Evolutionary conservation across 164 flowering plant species (phyloP).

Genomic region (Aristolochia contorta): DNA sequence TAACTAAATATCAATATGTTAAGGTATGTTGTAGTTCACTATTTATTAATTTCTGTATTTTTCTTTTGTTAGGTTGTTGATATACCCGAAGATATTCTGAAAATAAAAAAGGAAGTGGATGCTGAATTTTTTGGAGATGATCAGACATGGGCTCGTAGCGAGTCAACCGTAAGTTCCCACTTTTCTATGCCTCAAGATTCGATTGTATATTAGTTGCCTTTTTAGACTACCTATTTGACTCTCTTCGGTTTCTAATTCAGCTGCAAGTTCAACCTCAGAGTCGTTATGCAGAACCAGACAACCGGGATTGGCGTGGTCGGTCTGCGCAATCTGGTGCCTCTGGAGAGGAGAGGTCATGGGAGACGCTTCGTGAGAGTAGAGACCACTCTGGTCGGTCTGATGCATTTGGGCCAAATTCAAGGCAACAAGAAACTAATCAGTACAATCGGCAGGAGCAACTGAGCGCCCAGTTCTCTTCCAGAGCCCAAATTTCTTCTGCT

Average conservation of each 20-base stretch:
- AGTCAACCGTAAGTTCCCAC: conserved; percentile 42
- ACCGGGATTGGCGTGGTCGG: conserved; percentile 89
- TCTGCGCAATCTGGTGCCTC: conserved; percentile 39
- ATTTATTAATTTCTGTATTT: background rate
- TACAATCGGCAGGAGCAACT: conserved; percentile 52
- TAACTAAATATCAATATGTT: too few species aligned
- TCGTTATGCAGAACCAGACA: conserved; percentile 78
- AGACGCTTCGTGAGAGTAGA: conserved; percentile 41
- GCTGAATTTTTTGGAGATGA: conserved; percentile 71
- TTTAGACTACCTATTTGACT: background rate
- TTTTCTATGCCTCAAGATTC: too few species aligned
- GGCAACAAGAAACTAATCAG: conserved; percentile 47
- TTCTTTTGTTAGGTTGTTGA: conserved; percentile 28
- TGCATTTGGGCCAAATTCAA: conserved; percentile 19
- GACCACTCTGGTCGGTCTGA: conserved; percentile 32
- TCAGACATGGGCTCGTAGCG: conserved; percentile 63
- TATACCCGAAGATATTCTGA: conserved; percentile 58
- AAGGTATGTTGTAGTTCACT: too few species aligned
- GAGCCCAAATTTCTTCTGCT: conserved; percentile 43
- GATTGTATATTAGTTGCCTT: background rate
- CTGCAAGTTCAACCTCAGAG: conserved; percentile 37
- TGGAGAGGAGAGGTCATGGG: conserved; percentile 73
- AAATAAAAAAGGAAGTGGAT: conserved; percentile 63
- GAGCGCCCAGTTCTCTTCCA: conserved; percentile 39
- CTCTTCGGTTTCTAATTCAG: conserved; percentile 13